Conservation (phyloP, 768 basidiomycete genomes). For the Tephrocybe sp. region DNA sequence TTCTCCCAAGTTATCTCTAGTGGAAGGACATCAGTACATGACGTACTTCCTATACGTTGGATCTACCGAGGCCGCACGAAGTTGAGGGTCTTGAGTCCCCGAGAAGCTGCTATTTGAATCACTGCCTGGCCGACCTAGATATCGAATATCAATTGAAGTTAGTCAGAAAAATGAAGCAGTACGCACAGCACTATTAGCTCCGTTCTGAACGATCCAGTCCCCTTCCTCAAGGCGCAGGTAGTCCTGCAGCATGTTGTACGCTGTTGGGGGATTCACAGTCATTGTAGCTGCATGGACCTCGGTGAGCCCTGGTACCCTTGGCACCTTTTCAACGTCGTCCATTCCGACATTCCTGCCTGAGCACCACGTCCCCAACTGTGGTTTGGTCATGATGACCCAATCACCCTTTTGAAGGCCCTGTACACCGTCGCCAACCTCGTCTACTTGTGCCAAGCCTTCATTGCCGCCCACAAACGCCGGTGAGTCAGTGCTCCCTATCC, state of each 20-base stretch:
- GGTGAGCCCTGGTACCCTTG: conserved; percentile 42
- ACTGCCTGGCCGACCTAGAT: conserved; percentile 78
- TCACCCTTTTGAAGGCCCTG: conserved; percentile 51
- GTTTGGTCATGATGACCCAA: conserved; percentile 71
- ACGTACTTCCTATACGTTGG: too few relatives aligned
- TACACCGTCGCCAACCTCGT: conserved; percentile 58
- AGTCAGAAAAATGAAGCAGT: background rate
- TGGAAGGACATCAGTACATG: too few relatives aligned
- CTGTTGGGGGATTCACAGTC: conserved; percentile 83
- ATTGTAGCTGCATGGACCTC: conserved; percentile 75
- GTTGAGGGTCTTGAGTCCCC: conserved; percentile 77
- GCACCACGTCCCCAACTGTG: conserved; percentile 78
- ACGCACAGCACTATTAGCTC: conserved; percentile 79
- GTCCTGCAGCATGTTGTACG: conserved; percentile 77
- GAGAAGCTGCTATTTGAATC: conserved; percentile 78
- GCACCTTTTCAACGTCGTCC: conserved; percentile 63
- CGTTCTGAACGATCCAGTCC: conserved; percentile 86
- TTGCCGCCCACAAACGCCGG: conserved; percentile 69
- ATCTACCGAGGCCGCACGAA: conserved; percentile 69
- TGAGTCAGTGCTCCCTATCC: conserved; percentile 28
- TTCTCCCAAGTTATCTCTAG: conserved; percentile 54
- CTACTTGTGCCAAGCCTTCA: conserved; percentile 72
- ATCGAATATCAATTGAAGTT: conserved; percentile 7
- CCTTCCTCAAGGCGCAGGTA: conserved; percentile 64
- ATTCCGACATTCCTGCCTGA: conserved; percentile 51